Percentiles rank a stretch among this genome's conserved stretches.
Evolutionary conservation across 1,139 yeast species (phyloP).

Genomic region (Yamadazyma atmosphaerica): DNA sequence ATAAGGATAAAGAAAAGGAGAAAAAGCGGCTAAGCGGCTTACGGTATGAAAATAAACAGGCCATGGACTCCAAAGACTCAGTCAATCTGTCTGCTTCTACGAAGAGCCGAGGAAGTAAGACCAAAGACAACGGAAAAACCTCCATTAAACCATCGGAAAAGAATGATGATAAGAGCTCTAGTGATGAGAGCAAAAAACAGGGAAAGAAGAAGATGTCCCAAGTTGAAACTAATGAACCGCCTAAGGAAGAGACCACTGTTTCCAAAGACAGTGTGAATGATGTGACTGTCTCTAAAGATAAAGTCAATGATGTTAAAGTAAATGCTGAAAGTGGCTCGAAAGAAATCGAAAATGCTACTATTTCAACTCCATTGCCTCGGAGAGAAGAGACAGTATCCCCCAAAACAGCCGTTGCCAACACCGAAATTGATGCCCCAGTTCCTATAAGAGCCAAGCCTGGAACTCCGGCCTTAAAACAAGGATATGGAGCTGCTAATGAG

Average conservation of each 20-base stretch:
- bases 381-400: slow-evolving; percentile 2
- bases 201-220: slow-evolving; percentile 1
- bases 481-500: not conserved
- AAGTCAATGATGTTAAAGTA: not conserved
- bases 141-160: too few relatives aligned
- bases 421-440: not conserved
- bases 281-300: not conserved
- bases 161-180: slow-evolving; percentile 1
- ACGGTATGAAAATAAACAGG: slow-evolving; percentile 12
- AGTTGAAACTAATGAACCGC: too few relatives aligned
- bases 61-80: slow-evolving; percentile 11
- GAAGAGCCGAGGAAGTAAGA: slow-evolving; percentile 5
- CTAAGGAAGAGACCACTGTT: too few relatives aligned
- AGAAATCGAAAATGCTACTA: not conserved
- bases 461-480: not conserved
- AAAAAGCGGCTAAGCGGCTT: slow-evolving; percentile 18
- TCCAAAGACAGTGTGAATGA: too few relatives aligned
- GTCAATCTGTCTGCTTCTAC: slow-evolving; percentile 10
- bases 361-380: not conserved
- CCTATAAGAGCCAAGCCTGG: not conserved
- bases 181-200: slow-evolving; percentile 3
- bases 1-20: slow-evolving; percentile 12
- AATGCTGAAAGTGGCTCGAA: not conserved
- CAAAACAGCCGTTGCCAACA: not conserved
- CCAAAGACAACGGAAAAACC: slow-evolving; percentile 1